Evolutionary conservation across 805 yeast genomes (phyloP), one percentile per base, ranked within the genome.

Genomic region (Kazachstania psychrophila): DNA sequence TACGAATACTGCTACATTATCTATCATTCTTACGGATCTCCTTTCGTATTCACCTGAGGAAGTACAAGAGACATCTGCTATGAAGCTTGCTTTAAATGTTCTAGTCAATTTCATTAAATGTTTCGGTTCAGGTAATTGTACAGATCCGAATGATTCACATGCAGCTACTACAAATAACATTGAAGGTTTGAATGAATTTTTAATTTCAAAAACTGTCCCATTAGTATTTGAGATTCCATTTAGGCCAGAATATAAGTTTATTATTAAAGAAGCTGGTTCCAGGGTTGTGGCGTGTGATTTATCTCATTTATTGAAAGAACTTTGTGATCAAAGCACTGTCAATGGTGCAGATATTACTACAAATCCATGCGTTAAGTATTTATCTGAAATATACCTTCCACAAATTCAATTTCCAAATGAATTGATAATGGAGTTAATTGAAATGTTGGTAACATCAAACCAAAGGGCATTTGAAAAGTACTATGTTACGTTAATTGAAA

Each of bases 211-310:
- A 45, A 67, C 76, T 19, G 70, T 87, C 3, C 71, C 79, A 34
- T 62, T 84, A 37, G 68, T 79, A 24, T 82, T 86, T 64, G 88
- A 85, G 56, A 64, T 86, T 33, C 85, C 94, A n/a, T 78, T 84
- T 55, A 77, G 80, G 47, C 72, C 77, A 24, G 70, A 71, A 23
- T 56, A 56, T 33, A 70, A 68, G 25, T 77, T 79, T 48, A 74
- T 79, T 51, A 63, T 77, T 33, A 74, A 75, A 45, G 95, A 87
- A 56, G 94, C 94, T 4, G 88, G 84, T 54, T 74, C 72, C 46
- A 70, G 89, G 50, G 69, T 78, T 41, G 69, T 83, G 26, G 78
- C 86, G 2, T 73, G 76, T 45, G 98, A 89, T 51, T 65, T 84
- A 11, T 75, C 92, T 1, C 65, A 74, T 30, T 62, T 86, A 16